Base-by-base conservation (phyloP, 495 filamentous ascomycete species). In the Tuber microsphaerosporum region DNA sequence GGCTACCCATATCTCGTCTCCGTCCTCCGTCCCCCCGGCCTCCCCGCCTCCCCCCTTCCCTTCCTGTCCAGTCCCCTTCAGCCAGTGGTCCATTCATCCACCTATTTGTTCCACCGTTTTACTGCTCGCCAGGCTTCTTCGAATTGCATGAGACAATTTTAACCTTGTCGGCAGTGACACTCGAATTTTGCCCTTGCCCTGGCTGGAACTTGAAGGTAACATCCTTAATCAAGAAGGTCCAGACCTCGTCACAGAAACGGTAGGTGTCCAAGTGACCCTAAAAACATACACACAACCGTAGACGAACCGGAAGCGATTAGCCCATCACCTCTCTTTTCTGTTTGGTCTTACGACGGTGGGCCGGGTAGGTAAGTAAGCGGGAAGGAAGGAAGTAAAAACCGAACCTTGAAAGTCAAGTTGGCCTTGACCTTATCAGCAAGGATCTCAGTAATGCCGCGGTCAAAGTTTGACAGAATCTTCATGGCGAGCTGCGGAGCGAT, bases 161-260 rank as follows among this genome's bases (percentile, higher is more conserved):
- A 83, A 99, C 91, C 83, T 91, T 93, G 76, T 97, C 93, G 16
- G 90, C 89, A 10, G 86, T 85, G 19, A 92, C 86, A 3, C 84
- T 85, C 1, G 88, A 85, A 16, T 84, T 82, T 39, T 87, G 87
- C 76, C 90, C 88, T 39, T 87, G 87, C 77, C 90, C 88, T 81
- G 93, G 93, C 76, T 97, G 93, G 84, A 99, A 90, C 86, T 98
- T 98, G 88, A 99, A 97, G 39, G 90, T 93, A 73, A 98, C 93
- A 76, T 98, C 94, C 84, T 97, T 97, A 85, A 99, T 95, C 76
- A 98, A 88, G 86, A 99, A 99, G 2, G 96, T 99, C 96, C 96
- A 99, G 73, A 99, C 96, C 86, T 99, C 96, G 85, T 99, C 96
- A 87, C 96, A 99, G 88, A 98, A 99, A 80, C 96, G 93, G 87